Evolutionary conservation across 441 rosid genomes (phyloP), one percentile per base, ranked within the genome.

Genomic region (Gossypium davidsonii): DNA sequence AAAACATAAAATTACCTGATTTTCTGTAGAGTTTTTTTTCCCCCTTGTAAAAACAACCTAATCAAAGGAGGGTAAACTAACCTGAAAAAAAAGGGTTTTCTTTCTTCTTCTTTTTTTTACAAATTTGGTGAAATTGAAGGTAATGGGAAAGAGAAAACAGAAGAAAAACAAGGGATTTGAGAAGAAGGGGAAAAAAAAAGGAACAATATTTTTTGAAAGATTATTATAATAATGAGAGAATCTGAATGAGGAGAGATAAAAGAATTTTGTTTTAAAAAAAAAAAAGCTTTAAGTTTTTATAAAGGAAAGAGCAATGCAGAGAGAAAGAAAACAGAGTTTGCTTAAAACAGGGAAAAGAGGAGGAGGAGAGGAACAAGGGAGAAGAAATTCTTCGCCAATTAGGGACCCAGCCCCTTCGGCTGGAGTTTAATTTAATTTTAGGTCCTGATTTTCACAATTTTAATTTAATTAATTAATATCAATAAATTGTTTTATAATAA

Each of bases 261-360:
- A 25, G 26, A 17, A 25, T 59, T n/a, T 26, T 0, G 1, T 21
- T 21, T 21, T n/a, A n/a, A n/a, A n/a, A 26, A 26, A 26, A 23
- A 7, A 44, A n/a, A 15, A 15, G 6, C 11, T 44, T 20, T 25
- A 49, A 67, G 11, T 3, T 49, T 25, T 25, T 49, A 31, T 8
- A 20, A 23, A 15, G 74, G 46, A 31, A 20, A 49, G 23, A n/a
- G 56, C 66, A 71, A 71, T 44, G 74, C 37, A 20, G 65, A 37
- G 31, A 31, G 61, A 61, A n/a, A 59, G 52, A 73, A 23, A 57
- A 39, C 74, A 71, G 65, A 57, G 65, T 39, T 71, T n/a, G 65
- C 65, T 23, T 39, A 57, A 56, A 57, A 56, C 15, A 57, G 12
- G 52, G 62, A 12, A 25, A 26, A 4, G 28, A 20, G 15, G 34